Evolutionary conservation across 192 early-diverging fungal genomes (phyloP).

Genomic region (Backusella tuberculispora): DNA sequence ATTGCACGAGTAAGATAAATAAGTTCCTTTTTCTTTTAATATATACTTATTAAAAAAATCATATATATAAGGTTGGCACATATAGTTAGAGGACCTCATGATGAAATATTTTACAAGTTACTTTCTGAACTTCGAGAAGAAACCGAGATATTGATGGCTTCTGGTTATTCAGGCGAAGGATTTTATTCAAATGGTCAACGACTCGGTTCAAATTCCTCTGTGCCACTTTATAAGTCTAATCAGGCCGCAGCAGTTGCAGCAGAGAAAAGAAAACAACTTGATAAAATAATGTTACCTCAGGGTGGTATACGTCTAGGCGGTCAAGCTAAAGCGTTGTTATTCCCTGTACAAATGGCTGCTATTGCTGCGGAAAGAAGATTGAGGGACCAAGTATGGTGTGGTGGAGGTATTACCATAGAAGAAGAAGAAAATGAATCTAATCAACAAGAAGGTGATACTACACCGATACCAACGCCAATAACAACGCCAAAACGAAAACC

Average conservation of each 20-base stretch:
- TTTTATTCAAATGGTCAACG: slow-evolving; percentile 55
- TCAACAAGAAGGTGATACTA: not conserved
- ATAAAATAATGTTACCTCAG: slow-evolving; percentile 58
- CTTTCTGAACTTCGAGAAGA: slow-evolving; percentile 63
- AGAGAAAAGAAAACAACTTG: slow-evolving; percentile 50
- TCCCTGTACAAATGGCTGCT: slow-evolving; percentile 65
- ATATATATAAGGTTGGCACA: slow-evolving; percentile 14
- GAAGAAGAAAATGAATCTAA: not conserved
- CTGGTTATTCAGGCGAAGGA: slow-evolving; percentile 60
- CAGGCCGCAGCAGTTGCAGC: slow-evolving; percentile 58
- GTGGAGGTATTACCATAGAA: slow-evolving; percentile 31
- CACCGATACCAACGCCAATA: not conserved
- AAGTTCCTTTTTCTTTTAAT: not conserved
- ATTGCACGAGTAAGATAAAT: slow-evolving; percentile 65
- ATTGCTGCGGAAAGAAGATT: slow-evolving; percentile 69
- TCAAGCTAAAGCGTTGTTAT: slow-evolving; percentile 30
- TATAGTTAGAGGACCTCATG: slow-evolving; percentile 64
- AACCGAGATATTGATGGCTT: slow-evolving; percentile 54
- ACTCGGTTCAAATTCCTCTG: slow-evolving; percentile 46
- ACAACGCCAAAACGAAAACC: not conserved
- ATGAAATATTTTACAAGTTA: slow-evolving; percentile 65
- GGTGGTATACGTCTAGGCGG: slow-evolving; percentile 58
- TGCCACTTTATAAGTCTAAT: slow-evolving; percentile 39
- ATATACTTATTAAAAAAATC: slow-evolving; percentile 34
- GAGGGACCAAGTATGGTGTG: slow-evolving; percentile 72